Conservation (phyloP, 768 basidiomycete genomes). For the Collybia sordida region DNA sequence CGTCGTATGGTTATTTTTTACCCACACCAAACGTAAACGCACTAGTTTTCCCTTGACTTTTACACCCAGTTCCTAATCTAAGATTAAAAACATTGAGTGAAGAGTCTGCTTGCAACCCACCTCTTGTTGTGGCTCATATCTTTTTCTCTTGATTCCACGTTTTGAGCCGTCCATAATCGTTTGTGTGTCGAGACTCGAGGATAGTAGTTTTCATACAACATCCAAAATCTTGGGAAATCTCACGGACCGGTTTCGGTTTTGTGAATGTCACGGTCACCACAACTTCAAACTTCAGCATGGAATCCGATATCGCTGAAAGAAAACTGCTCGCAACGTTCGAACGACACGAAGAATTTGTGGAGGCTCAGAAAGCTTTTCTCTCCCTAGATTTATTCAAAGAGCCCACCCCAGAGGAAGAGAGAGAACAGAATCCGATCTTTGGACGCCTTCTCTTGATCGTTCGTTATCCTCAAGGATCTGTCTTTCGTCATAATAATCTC, state of each 20-base stretch:
- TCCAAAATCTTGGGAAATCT: too few species aligned
- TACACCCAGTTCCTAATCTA: constrained; percentile 36
- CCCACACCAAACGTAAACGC: constrained; percentile 22
- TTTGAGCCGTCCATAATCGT: constrained; percentile 9
- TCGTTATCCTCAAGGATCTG: constrained; percentile 22
- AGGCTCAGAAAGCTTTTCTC: constrained; percentile 51
- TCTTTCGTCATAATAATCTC: background rate
- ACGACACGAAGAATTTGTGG: constrained; percentile 56
- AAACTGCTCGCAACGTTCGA: constrained; percentile 59
- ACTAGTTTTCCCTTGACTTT: constrained; percentile 58
- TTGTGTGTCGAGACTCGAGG: too few species aligned
- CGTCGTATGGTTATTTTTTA: background rate
- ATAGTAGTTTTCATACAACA: too few species aligned
- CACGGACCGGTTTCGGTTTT: background rate
- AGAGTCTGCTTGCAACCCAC: constrained; percentile 18
- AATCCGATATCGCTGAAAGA: constrained; percentile 40
- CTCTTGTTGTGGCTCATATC: constrained; percentile 32
- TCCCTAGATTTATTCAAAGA: constrained; percentile 42
- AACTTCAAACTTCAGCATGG: constrained; percentile 12
- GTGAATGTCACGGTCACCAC: background rate
- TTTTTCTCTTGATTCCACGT: constrained; percentile 43
- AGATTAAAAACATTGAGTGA: constrained; percentile 1
- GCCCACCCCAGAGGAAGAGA: constrained; percentile 42
- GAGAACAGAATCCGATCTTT: constrained; percentile 38
- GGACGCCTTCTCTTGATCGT: constrained; percentile 52